Conservation (phyloP, 2,329 filamentous ascomycete species). For the Cercospora sp. region DNA sequence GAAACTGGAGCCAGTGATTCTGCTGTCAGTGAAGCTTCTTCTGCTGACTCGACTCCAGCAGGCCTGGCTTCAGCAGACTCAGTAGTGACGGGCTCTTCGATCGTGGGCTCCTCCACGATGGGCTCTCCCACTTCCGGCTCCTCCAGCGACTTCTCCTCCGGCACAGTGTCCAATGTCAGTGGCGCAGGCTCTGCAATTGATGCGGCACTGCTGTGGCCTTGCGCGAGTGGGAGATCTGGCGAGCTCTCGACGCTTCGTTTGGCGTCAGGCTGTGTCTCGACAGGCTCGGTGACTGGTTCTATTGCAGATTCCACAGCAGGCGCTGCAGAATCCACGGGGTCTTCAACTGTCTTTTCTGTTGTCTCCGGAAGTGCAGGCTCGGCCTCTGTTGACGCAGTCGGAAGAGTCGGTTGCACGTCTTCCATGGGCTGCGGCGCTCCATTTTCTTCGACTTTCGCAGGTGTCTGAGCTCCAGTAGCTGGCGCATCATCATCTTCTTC, state of each 20-base stretch:
- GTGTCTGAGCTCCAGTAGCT: constrained; percentile 26
- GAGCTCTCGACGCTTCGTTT: constrained; percentile 43
- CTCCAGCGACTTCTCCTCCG: background rate
- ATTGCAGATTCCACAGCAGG: background rate
- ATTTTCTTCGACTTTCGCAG: constrained; percentile 21
- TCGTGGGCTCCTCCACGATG: background rate
- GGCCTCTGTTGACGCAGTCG: constrained; percentile 14
- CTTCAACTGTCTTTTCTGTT: background rate
- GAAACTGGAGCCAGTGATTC: background rate
- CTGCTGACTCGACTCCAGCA: background rate
- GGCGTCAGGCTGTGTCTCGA: background rate
- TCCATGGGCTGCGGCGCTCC: constrained; percentile 22
- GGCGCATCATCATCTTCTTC: constrained; percentile 36
- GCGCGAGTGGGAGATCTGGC: constrained; percentile 45
- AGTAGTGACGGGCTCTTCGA: background rate
- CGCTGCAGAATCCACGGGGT: background rate
- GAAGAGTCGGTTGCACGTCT: constrained; percentile 16
- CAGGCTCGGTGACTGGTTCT: background rate
- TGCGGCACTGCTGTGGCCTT: constrained; percentile 43
- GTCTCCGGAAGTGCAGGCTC: background rate
- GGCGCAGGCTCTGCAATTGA: constrained; percentile 32
- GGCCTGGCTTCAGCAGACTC: background rate
- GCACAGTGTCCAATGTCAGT: constrained; percentile 12
- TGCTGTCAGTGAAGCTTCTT: background rate
- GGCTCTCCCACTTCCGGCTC: background rate